Conservation (phyloP, 805 yeast genomes). For the Candida succiphila region DNA sequence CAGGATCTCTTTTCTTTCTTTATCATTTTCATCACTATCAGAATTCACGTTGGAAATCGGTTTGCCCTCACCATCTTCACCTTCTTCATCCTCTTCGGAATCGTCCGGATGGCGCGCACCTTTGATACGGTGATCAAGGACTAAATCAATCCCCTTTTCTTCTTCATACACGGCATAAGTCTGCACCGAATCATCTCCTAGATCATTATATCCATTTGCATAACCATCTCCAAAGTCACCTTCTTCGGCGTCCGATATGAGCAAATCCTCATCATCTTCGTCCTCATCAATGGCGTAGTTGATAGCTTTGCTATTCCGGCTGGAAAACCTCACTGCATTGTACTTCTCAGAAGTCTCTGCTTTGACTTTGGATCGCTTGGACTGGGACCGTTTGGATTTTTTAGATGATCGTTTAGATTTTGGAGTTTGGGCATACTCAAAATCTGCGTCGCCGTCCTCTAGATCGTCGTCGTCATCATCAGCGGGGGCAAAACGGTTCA, state of each 20-base stretch:
- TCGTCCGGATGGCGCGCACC: conserved; percentile 21
- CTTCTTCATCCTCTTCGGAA: conserved; percentile 23
- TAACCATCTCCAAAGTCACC: conserved; percentile 16
- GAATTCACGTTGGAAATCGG: conserved; percentile 9
- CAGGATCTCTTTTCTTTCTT: neutral
- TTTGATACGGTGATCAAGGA: conserved; percentile 43
- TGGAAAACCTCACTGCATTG: conserved; percentile 64
- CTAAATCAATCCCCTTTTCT: conserved; percentile 24
- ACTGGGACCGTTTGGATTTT: conserved; percentile 25
- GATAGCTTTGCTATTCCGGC: conserved; percentile 61
- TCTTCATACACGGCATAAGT: conserved; percentile 11
- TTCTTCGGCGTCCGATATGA: conserved; percentile 35
- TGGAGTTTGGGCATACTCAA: conserved; percentile 12
- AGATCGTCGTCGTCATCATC: conserved; percentile 17
- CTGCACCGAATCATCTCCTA: conserved; percentile 16
- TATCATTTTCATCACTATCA: conserved; percentile 10
- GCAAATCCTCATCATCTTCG: conserved; percentile 44
- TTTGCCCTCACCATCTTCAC: conserved; percentile 21
- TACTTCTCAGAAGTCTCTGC: conserved; percentile 8
- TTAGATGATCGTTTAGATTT: conserved; percentile 8
- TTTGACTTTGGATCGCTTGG: conserved; percentile 9
- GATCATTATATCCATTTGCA: conserved; percentile 6
- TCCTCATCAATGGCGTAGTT: conserved; percentile 71
- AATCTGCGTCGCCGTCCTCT: conserved; percentile 23
- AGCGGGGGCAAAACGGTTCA: conserved; percentile 9